These are phyloP conservation scores for Poa pratensis DNA, from an alignment of 176 grass and related monocot genomes.

Conservation along the genomic window DNA sequence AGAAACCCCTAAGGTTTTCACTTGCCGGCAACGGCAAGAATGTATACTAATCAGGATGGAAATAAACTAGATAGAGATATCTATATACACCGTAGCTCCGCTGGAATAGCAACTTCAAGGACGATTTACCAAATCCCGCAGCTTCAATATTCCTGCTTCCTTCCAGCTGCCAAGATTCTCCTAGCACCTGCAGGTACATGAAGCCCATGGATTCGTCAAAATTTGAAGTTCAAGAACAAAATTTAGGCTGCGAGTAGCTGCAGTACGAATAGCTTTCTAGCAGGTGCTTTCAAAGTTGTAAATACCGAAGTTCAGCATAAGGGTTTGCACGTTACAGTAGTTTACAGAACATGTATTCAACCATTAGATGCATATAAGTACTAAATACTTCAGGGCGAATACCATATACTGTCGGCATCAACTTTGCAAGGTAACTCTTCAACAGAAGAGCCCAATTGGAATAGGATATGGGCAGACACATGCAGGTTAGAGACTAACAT, in stretches of 20 bases:
- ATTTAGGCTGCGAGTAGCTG: not conserved
- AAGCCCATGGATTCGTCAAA: constrained; percentile 25
- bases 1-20: constrained; percentile 8
- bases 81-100: constrained; percentile 29
- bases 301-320: not conserved
- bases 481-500: constrained; percentile 4
- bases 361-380: not conserved
- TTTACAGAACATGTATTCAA: not conserved
- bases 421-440: not conserved
- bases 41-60: not conserved
- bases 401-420: not conserved
- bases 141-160: not conserved
- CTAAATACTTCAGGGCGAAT: not conserved
- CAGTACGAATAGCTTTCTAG: not conserved
- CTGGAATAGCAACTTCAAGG: not conserved
- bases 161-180: not conserved
- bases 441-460: not conserved
- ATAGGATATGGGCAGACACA: not conserved
- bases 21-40: constrained; percentile 34
- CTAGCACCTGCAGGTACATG: constrained; percentile 38
- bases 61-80: constrained; percentile 34
- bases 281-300: not conserved
- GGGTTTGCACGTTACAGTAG: not conserved
- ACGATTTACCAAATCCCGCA: not conserved
- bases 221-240: not conserved